phyloP scores from a whole-genome alignment of 345 rosid genomes.

The Euphorbia lathyris region DNA sequence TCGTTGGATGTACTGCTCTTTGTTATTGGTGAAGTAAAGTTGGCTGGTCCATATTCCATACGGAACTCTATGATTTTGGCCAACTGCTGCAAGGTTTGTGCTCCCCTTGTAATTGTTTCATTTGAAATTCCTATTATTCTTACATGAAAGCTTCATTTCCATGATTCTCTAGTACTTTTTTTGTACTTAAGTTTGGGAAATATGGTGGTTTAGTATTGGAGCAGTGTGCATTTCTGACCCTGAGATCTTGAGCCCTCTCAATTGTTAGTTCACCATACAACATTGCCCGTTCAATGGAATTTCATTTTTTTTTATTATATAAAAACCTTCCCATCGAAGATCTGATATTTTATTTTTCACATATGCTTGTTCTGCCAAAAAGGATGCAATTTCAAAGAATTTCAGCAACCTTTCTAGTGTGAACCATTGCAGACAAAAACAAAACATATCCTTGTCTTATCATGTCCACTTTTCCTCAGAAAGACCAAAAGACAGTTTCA shows the following conservation, averaged over 20 bases:
- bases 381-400: not conserved
- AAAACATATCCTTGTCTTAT: not conserved
- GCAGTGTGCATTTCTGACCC: not conserved
- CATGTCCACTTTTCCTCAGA: not conserved
- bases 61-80: conserved; percentile 61
- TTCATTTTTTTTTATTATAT: not conserved
- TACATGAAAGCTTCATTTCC: not conserved
- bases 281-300: not conserved
- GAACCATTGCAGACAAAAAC: not conserved
- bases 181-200: not conserved
- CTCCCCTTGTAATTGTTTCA: conserved; percentile 11
- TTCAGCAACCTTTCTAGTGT: not conserved
- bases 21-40: conserved; percentile 62
- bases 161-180: conserved; percentile 7
- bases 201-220: not conserved
- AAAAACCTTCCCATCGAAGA: not conserved
- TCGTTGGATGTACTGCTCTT: conserved; percentile 81
- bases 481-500: not conserved
- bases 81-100: conserved; percentile 77
- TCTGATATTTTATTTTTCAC: not conserved
- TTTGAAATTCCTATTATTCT: not conserved
- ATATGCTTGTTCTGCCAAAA: not conserved
- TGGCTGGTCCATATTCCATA: conserved; percentile 88
- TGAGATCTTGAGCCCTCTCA: conserved; percentile 2
- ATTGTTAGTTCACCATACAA: not conserved